Evolutionary conservation across 768 basidiomycete genomes (phyloP).

Genomic region (Chlorophyllum brunneum): DNA sequence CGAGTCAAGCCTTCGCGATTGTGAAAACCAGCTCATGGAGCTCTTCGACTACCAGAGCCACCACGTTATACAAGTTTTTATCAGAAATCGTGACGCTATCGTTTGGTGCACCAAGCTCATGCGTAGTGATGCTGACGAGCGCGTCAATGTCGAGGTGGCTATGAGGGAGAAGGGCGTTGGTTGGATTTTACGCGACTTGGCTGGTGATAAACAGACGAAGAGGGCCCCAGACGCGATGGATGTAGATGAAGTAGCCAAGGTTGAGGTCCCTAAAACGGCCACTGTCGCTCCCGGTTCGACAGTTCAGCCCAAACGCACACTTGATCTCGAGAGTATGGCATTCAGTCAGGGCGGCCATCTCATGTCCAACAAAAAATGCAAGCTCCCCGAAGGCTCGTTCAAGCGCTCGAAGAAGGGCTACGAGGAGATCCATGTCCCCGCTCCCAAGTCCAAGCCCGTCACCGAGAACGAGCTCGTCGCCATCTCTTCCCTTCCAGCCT

Average conservation of each 20-base stretch:
- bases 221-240: constrained; percentile 63
- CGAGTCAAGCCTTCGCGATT: constrained; percentile 17
- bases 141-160: constrained; percentile 91
- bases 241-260: constrained; percentile 53
- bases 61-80: constrained; percentile 83
- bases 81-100: constrained; percentile 93
- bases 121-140: constrained; percentile 82
- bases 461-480: constrained; percentile 67
- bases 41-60: constrained; percentile 43
- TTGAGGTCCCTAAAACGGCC: constrained; percentile 70
- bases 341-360: constrained; percentile 94
- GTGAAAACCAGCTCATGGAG: constrained; percentile 13
- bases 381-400: constrained; percentile 96
- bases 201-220: constrained; percentile 68
- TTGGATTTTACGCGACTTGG: constrained; percentile 89
- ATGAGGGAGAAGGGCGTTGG: constrained; percentile 98
- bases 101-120: constrained; percentile 98
- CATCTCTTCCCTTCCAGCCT: constrained; percentile 69
- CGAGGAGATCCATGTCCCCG: constrained; percentile 96
- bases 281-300: constrained; percentile 86
- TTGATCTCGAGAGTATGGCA: constrained; percentile 93
- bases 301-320: constrained; percentile 76
- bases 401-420: constrained; percentile 95
- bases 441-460: constrained; percentile 74
- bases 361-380: constrained; percentile 99